These are phyloP conservation scores for Sanghuangporus sanghuang DNA, from an alignment of 1,284 basidiomycete species.

Conservation along the genomic window DNA sequence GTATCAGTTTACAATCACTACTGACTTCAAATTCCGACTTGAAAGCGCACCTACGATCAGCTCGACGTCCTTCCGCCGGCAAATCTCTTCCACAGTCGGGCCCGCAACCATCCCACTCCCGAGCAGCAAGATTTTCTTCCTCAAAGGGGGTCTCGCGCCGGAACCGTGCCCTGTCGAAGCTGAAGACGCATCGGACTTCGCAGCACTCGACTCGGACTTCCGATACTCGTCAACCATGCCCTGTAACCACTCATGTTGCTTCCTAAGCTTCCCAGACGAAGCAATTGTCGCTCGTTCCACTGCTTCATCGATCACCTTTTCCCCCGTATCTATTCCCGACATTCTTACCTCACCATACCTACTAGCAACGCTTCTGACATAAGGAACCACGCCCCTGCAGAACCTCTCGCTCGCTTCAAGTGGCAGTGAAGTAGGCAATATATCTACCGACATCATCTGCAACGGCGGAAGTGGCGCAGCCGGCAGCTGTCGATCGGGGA, in stretches of 20 bases:
- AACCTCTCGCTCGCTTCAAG: conserved; percentile 78
- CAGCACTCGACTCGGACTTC: conserved; percentile 7
- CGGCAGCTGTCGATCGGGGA: conserved; percentile 25
- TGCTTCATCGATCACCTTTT: conserved; percentile 34
- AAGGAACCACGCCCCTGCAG: conserved; percentile 60
- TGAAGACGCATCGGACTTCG: neutral
- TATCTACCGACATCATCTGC: conserved; percentile 84
- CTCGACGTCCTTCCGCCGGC: conserved; percentile 51
- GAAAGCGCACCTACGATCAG: conserved; percentile 64
- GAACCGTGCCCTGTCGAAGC: neutral
- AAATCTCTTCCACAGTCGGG: conserved; percentile 75
- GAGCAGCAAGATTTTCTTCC: conserved; percentile 75
- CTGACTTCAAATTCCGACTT: neutral
- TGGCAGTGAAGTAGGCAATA: conserved; percentile 80
- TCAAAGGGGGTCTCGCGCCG: conserved; percentile 7
- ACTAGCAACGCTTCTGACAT: conserved; percentile 54
- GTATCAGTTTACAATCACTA: neutral
- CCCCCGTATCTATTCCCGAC: conserved; percentile 18
- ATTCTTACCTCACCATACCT: conserved; percentile 18
- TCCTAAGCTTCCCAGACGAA: conserved; percentile 48
- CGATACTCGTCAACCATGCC: conserved; percentile 42
- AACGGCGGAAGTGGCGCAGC: conserved; percentile 45
- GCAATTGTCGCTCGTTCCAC: conserved; percentile 70
- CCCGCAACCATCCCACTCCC: conserved; percentile 92
- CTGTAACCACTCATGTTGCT: conserved; percentile 56